Conservation (phyloP, 257 asterid species). For the Solanum lignicaule region DNA sequence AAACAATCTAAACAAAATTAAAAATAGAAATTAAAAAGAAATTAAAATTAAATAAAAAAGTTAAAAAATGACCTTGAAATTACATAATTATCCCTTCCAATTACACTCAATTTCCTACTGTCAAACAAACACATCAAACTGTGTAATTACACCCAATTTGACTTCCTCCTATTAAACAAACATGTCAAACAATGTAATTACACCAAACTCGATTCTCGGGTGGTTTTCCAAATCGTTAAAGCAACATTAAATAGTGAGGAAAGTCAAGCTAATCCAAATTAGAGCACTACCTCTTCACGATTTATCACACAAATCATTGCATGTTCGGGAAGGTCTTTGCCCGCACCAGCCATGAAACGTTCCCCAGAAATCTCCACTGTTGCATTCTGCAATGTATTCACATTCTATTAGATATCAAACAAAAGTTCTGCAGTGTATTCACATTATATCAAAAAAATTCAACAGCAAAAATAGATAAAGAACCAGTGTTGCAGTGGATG, state of each 20-base stretch:
- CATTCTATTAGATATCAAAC: not conserved
- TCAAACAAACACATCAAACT: not conserved
- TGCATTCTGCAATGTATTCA: conserved; percentile 34
- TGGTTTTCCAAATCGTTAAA: not conserved
- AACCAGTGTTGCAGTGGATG: not conserved
- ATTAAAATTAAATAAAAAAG: too few species aligned
- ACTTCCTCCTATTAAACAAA: not conserved
- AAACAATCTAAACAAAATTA: too few species aligned
- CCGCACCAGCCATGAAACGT: conserved; percentile 44
- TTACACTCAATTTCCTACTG: too few species aligned
- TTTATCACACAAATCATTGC: conserved; percentile 35
- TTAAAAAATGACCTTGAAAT: too few species aligned
- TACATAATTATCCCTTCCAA: not conserved
- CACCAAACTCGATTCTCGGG: too few species aligned
- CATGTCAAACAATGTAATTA: too few species aligned
- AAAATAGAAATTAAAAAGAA: too few species aligned
- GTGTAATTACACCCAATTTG: not conserved
- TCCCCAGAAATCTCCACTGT: conserved; percentile 30
- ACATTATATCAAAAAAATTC: not conserved
- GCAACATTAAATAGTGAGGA: not conserved
- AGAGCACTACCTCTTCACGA: conserved; percentile 35
- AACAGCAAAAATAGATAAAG: not conserved
- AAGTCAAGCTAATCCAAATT: not conserved
- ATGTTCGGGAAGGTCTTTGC: conserved; percentile 39
- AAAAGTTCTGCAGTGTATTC: conserved; percentile 30